Percentiles rank a stretch among this genome's conserved stretches.
phyloP scores from a whole-genome alignment of 2,329 filamentous ascomycete genomes.

The Aaosphaeria arxii region DNA sequence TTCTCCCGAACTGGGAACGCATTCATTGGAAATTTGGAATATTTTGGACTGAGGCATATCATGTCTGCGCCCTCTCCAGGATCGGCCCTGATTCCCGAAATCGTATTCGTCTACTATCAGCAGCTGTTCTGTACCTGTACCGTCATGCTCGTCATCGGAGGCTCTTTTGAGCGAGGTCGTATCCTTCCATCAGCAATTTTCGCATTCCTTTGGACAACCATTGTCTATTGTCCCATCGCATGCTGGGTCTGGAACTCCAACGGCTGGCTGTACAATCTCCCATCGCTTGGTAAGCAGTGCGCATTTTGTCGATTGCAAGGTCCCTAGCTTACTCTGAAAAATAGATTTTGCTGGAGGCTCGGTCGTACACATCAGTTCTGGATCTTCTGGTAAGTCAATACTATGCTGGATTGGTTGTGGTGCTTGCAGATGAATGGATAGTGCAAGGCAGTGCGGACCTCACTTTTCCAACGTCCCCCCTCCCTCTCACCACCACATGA shows the following conservation, averaged over 20 bases:
- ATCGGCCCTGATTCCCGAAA: conserved; percentile 57
- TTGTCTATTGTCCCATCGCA: conserved; percentile 63
- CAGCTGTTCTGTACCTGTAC: conserved; percentile 61
- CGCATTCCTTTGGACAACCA: conserved; percentile 61
- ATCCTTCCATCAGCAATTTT: conserved; percentile 65
- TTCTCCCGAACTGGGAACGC: conserved; percentile 59
- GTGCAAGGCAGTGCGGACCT: too few relatives aligned
- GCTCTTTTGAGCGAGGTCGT: conserved; percentile 62
- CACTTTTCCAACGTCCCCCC: conserved; percentile 5
- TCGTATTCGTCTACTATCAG: conserved; percentile 66
- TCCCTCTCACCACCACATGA: not conserved
- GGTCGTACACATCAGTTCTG: conserved; percentile 62
- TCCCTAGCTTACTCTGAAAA: too few relatives aligned
- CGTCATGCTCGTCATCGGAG: conserved; percentile 64
- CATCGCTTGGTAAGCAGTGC: conserved; percentile 42
- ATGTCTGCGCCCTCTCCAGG: conserved; percentile 60
- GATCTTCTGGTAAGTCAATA: conserved; percentile 17
- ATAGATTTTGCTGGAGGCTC: conserved; percentile 58
- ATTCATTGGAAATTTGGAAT: conserved; percentile 62
- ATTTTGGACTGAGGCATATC: conserved; percentile 62
- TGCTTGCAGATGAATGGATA: too few relatives aligned
- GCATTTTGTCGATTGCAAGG: too few relatives aligned
- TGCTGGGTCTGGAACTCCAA: conserved; percentile 68
- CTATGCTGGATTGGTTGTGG: too few relatives aligned
- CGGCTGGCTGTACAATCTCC: conserved; percentile 63